Base-by-base conservation (phyloP, 352 stramenopile species). In the Phytophthora sp. region DNA sequence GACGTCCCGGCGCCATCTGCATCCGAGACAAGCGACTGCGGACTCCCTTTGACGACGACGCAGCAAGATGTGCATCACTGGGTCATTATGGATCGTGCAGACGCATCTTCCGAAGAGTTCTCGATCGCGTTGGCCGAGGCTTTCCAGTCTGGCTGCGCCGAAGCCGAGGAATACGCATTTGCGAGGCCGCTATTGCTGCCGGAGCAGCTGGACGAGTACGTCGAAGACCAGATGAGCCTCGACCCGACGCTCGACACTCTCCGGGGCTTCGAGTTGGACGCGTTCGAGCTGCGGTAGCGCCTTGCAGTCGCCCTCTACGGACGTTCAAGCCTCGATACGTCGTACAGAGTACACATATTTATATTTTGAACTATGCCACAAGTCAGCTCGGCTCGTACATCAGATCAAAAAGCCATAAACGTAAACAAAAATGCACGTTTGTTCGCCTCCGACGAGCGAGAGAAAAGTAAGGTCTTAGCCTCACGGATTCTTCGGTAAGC, bases 21-120 rank as follows among this genome's bases (percentile, higher is more conserved):
- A 52, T 39, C 39, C 24, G 36, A 24, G 2, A 30, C 51, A 2
- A 54, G 20, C 5, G 55, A 66, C 35, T 60, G 36, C 45, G 30
- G 27, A 12, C 50, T 67, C 30, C 46, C 53, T n/a, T 12, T 33
- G 9, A 66, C 53, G 24, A 66, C 69, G 24, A 8, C 63, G 45
- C 47, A 60, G 44, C 69, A 76, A 31, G 58, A 77, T 39, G 63
- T 69, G 38, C 59, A 74, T 21, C 69, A 77, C 44, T 72, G 67
- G 55, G 64, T 65, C 35, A 51, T 60, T 55, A 74, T 77, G 64
- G 33, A 63, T 29, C 64, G 64, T 46, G 69, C 60, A 4, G 69
- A 77, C 21, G 59, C 63, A 13, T 63, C 65, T 3, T 77, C 69
- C 4, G 65, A 74, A 16, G 69, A 61, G 31, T 61, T 74, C 38